These are phyloP conservation scores for Talaromyces marneffei DNA, from an alignment of 2,329 filamentous ascomycete genomes.

Conservation along the genomic window DNA sequence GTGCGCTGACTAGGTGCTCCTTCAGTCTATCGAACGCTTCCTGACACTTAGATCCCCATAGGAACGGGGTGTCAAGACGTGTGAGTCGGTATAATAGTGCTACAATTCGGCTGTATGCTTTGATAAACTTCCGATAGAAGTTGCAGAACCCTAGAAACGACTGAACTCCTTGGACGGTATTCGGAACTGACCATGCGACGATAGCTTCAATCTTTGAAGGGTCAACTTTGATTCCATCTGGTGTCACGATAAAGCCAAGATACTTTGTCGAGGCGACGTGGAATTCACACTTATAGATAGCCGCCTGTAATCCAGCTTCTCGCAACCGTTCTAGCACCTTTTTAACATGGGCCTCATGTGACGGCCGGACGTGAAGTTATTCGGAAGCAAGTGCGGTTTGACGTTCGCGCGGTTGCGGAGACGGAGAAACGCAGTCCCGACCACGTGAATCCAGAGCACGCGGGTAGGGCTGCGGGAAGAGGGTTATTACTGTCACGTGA, in stretches of 20 bases:
- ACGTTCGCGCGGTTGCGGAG: too few relatives aligned
- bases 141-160: constrained; percentile 19
- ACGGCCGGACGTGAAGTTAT: too few relatives aligned
- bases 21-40: background rate
- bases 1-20: background rate
- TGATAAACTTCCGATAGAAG: constrained; percentile 18
- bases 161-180: background rate
- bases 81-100: background rate
- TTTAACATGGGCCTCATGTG: background rate
- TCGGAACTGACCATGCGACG: background rate
- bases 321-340: background rate
- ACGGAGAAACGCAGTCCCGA: too few relatives aligned
- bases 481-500: too few relatives aligned
- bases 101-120: background rate
- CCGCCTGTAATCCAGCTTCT: background rate
- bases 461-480: too few relatives aligned
- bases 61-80: background rate
- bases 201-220: background rate
- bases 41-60: background rate
- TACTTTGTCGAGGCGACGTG: background rate
- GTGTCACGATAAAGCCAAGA: background rate
- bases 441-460: too few relatives aligned
- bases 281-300: constrained; percentile 1
- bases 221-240: constrained; percentile 1
- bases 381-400: too few relatives aligned